phyloP scores from a whole-genome alignment of 257 asterid genomes.

The Solanum peruvianum region DNA sequence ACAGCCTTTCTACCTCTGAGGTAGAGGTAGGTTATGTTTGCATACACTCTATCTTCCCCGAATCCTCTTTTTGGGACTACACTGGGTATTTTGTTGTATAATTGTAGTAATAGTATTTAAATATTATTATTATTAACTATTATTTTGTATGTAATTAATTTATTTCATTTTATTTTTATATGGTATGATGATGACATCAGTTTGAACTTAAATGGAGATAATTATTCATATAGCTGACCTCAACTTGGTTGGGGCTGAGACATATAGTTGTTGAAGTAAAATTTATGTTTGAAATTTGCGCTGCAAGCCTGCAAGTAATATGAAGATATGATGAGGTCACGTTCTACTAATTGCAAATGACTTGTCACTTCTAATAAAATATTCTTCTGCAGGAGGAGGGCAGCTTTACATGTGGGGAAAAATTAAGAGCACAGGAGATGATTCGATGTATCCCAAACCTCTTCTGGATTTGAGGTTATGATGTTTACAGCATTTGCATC shows the following conservation, averaged over 20 bases:
- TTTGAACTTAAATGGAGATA: not conserved
- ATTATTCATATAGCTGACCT: not conserved
- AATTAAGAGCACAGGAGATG: conserved; percentile 82
- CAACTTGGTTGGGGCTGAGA: not conserved
- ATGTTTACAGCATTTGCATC: not conserved
- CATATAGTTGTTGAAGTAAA: not conserved
- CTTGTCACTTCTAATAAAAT: not conserved
- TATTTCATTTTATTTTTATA: not conserved
- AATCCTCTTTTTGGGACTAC: not conserved
- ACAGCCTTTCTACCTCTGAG: not conserved
- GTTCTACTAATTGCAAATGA: not conserved
- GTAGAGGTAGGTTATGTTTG: not conserved
- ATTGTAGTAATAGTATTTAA: not conserved
- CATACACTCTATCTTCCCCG: not conserved
- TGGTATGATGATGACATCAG: not conserved
- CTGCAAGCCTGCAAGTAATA: not conserved
- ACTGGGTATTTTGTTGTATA: not conserved
- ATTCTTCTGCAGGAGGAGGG: conserved; percentile 69
- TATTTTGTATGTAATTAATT: not conserved
- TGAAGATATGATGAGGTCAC: not conserved
- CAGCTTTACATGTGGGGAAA: conserved; percentile 99
- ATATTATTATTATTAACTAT: not conserved
- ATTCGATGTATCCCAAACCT: conserved; percentile 99
- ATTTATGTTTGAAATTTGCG: not conserved
- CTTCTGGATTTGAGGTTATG: conserved; percentile 86